Conservation (phyloP, 1,284 basidiomycete genomes). For the Nidula niveotomentosa region DNA sequence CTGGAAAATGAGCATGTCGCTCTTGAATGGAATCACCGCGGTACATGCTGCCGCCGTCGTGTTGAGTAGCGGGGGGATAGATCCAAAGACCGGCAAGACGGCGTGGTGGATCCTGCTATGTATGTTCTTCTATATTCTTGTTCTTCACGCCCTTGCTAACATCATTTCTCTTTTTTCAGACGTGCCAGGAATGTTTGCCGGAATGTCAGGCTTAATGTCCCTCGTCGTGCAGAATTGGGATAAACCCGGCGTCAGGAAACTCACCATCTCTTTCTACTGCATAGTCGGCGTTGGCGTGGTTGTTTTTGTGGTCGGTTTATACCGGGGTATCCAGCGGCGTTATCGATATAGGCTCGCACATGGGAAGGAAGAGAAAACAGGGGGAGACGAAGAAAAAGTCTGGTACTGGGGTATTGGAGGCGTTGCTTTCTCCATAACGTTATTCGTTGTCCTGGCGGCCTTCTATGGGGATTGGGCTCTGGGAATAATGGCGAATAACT, state of each 20-base stretch:
- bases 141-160: background rate
- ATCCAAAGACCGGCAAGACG: conserved; percentile 3
- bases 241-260: conserved; percentile 10
- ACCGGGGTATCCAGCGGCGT: background rate
- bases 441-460: conserved; percentile 19
- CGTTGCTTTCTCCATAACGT: conserved; percentile 11
- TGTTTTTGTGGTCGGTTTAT: conserved; percentile 14
- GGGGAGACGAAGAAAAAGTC: conserved; percentile 11
- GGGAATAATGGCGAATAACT: conserved; percentile 20
- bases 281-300: conserved; percentile 16
- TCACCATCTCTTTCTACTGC: conserved; percentile 21
- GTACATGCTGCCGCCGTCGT: conserved; percentile 6
- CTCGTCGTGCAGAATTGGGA: conserved; percentile 16
- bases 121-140: conserved; percentile 3
- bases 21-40: conserved; percentile 13
- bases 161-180: conserved; percentile 7
- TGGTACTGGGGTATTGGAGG: conserved; percentile 10
- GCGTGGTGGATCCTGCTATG: conserved; percentile 20
- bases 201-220: conserved; percentile 22
- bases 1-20: conserved; percentile 14
- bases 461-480: conserved; percentile 2
- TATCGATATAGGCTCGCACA: conserved; percentile 1
- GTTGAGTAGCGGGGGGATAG: background rate
- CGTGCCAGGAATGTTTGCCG: conserved; percentile 21
- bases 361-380: conserved; percentile 6